Evolutionary conservation across 2,329 filamentous ascomycete genomes (phyloP).

Genomic region (Hypomyces perniciosus): DNA sequence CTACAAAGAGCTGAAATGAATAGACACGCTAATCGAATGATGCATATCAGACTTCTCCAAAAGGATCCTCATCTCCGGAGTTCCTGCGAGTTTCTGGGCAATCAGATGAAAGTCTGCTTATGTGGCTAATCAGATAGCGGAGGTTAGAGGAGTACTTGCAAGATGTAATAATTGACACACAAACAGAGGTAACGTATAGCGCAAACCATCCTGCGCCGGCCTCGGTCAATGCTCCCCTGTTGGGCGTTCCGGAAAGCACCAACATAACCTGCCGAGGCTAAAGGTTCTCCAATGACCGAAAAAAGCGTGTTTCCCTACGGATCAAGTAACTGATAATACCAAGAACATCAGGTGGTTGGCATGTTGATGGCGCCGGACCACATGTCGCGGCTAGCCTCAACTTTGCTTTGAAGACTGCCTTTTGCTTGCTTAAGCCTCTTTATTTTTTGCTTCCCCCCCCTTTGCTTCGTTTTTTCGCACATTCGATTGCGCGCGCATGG

Average conservation of each 20-base stretch:
- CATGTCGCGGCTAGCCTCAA: constrained; percentile 15
- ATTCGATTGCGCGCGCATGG: constrained; percentile 1
- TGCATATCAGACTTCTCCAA: constrained; percentile 9
- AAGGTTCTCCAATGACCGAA: constrained; percentile 14
- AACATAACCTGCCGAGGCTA: constrained; percentile 17
- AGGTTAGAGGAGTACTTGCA: constrained; percentile 7
- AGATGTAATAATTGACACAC: neutral
- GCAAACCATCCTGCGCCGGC: constrained; percentile 13
- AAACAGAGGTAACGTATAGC: constrained; percentile 1
- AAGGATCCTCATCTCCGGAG: constrained; percentile 13
- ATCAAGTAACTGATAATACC: constrained; percentile 2
- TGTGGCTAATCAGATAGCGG: constrained; percentile 8
- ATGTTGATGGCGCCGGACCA: constrained; percentile 14
- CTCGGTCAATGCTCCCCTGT: constrained; percentile 13
- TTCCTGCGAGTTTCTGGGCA: neutral
- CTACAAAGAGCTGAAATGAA: constrained; percentile 3
- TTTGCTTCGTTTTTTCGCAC: neutral
- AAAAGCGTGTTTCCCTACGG: neutral
- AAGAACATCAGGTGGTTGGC: neutral
- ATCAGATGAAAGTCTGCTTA: constrained; percentile 9
- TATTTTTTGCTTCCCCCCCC: constrained; percentile 2
- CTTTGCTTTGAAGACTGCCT: constrained; percentile 7
- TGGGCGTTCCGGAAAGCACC: neutral
- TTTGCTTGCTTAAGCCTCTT: neutral
- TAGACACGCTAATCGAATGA: neutral